Evolutionary conservation across 2,329 filamentous ascomycete genomes (phyloP), one percentile per base, ranked within the genome.

Genomic region (Aspergillus viridinutans): DNA sequence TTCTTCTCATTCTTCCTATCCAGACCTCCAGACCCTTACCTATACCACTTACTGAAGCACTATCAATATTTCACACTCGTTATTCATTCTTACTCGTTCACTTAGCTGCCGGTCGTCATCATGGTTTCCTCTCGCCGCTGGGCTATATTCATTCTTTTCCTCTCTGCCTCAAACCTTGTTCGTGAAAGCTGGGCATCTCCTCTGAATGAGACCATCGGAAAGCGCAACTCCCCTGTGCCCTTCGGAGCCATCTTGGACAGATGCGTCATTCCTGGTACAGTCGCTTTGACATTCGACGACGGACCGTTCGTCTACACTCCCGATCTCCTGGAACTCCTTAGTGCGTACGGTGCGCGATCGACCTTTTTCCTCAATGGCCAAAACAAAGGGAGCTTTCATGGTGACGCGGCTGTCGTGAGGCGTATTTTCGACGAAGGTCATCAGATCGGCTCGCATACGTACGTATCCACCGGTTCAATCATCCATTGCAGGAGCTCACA

Each of bases 211-310:
- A 50, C 45, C 1, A 52, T 28, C 32, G 49, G 21, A 14, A 40
- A 12, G 29, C 53, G 38, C 8, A 20, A 25, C n/a, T 58, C 60
- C 17, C 6, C 40, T 2, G 57, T 72, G 17, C 64, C 69, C 12
- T 61, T 67, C 55, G 83, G 82, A 32, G 77, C 76, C 2, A 68
- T 84, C 35, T 69, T 76, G 56, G 65, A 65, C 29, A 64, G 66
- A 38, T 78, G 76, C 61, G 64, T 60, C 17, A 71, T 75, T 2
- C 74, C 79, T 1, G 82, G 83, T 45, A 81, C 81, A 20, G 80
- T 89, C 59, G 85, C 85, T 12, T 68, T 88, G 21, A 88, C 85
- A 8, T 88, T 83, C 62, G 85, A 88, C 61, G 85, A 88, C 64
- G 85, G 85, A 0, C 86, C 85, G 14, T 83, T 80, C 63, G 72